Conservation (phyloP, 257 asterid genomes). For the Petunia secreta region DNA sequence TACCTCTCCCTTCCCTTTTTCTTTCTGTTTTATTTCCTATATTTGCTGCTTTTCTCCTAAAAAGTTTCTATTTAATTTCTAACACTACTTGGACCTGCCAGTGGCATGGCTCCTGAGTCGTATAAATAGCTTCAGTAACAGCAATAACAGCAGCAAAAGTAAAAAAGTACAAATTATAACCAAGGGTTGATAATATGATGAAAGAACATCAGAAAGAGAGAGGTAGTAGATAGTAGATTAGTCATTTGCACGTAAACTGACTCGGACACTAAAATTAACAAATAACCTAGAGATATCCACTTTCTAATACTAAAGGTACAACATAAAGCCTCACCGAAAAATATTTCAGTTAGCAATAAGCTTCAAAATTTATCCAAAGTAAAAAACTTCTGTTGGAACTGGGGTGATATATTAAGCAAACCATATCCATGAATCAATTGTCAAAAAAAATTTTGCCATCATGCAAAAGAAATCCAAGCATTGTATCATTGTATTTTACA, state of each 20-base stretch:
- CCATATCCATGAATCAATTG: too few species aligned
- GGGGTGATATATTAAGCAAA: too few species aligned
- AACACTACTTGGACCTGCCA: slow-evolving; percentile 34
- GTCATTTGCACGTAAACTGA: too few species aligned
- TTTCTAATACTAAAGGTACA: too few species aligned
- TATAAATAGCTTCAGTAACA: slow-evolving; percentile 25
- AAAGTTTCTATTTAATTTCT: slow-evolving; percentile 29
- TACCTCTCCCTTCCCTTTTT: slow-evolving; percentile 34
- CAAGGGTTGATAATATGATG: not conserved
- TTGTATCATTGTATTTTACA: too few species aligned
- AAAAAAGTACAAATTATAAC: not conserved
- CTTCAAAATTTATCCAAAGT: too few species aligned
- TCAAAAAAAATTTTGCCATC: too few species aligned
- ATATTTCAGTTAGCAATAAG: not conserved
- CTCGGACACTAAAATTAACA: too few species aligned
- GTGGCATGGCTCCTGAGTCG: slow-evolving; percentile 39
- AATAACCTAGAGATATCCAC: not conserved
- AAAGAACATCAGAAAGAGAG: not conserved
- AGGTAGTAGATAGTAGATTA: too few species aligned
- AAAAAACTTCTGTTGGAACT: too few species aligned
- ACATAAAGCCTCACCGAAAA: not conserved
- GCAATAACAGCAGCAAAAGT: too few species aligned
- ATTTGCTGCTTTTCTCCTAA: slow-evolving; percentile 32
- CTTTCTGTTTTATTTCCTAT: slow-evolving; percentile 18
- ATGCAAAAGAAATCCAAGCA: too few species aligned